Evolutionary conservation across 805 yeast species (phyloP).

Genomic region (Candida insectorum): DNA sequence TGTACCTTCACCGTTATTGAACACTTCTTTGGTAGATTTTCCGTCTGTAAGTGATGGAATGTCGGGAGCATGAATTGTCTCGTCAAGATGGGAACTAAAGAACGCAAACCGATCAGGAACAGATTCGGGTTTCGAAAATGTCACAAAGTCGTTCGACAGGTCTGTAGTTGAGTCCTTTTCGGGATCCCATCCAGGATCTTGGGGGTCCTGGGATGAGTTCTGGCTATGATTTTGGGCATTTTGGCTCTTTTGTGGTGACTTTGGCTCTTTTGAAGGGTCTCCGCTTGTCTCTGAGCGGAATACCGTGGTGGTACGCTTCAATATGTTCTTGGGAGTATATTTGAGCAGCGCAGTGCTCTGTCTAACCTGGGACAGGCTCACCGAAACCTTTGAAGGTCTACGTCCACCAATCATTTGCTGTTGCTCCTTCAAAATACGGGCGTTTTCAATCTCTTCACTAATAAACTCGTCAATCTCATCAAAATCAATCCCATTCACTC

Average conservation of each 20-base stretch:
- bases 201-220: too few relatives aligned
- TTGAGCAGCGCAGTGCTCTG: constrained; percentile 48
- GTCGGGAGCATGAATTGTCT: constrained; percentile 87
- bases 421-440: constrained; percentile 19
- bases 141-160: constrained; percentile 9
- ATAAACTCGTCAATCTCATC: constrained; percentile 85
- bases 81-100: constrained; percentile 77
- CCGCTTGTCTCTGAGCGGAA: not conserved
- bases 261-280: not conserved
- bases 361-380: constrained; percentile 4
- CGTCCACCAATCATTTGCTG: constrained; percentile 22
- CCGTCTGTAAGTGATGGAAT: constrained; percentile 71
- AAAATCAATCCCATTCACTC: constrained; percentile 79
- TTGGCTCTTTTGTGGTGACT: not conserved
- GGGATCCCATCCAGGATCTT: not conserved
- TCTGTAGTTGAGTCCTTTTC: not conserved
- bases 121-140: constrained; percentile 4
- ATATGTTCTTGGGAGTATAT: constrained; percentile 53
- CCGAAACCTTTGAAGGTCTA: constrained; percentile 6
- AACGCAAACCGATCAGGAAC: constrained; percentile 79
- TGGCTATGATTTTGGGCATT: not conserved
- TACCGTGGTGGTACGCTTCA: constrained; percentile 12
- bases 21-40: constrained; percentile 62
- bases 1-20: constrained; percentile 67
- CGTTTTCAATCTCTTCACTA: constrained; percentile 54